A percentile compares a stretch with the other conserved stretches of the same genome.
Evolutionary conservation across 371 early-diverging fungal genomes (phyloP).

Genomic region (Choanephora cucurbitarum): DNA sequence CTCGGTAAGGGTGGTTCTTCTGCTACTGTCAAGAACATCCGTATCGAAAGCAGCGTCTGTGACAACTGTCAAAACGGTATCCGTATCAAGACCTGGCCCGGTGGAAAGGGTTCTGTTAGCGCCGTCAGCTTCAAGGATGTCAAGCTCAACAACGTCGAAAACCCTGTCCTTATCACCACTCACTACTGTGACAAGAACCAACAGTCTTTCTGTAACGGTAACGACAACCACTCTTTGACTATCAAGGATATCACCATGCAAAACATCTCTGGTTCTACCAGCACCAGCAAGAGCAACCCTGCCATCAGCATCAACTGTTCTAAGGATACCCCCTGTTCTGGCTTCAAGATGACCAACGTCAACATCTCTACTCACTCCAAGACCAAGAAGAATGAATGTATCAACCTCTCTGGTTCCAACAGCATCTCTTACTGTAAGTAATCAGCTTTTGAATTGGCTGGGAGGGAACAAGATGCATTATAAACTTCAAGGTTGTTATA

Average conservation of each 20-base stretch:
- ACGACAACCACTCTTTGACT: slow-evolving; percentile 24
- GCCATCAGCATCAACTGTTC: slow-evolving; percentile 22
- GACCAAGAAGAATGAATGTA: slow-evolving; percentile 20
- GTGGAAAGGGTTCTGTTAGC: slow-evolving; percentile 34
- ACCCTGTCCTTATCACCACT: slow-evolving; percentile 22
- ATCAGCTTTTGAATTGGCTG: not conserved
- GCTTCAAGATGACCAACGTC: slow-evolving; percentile 23
- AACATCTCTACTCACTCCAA: slow-evolving; percentile 19
- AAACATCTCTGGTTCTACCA: slow-evolving; percentile 17
- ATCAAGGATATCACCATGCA: slow-evolving; percentile 30
- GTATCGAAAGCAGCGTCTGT: slow-evolving; percentile 25
- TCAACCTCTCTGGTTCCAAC: slow-evolving; percentile 14
- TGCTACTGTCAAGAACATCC: slow-evolving; percentile 28
- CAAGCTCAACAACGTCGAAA: slow-evolving; percentile 25
- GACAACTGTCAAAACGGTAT: slow-evolving; percentile 42
- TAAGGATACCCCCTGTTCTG: slow-evolving; percentile 22
- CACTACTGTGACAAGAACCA: slow-evolving; percentile 28
- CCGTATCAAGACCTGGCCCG: slow-evolving; percentile 43
- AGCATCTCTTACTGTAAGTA: slow-evolving; percentile 13
- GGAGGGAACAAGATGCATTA: too few relatives aligned
- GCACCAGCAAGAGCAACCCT: slow-evolving; percentile 10
- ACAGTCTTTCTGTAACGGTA: slow-evolving; percentile 24
- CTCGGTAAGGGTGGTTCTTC: slow-evolving; percentile 32
- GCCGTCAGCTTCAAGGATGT: slow-evolving; percentile 28
- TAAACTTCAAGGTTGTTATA: not conserved